Percentiles rank a stretch among this genome's conserved stretches.
phyloP scores from a whole-genome alignment of 2,329 filamentous ascomycete species.

The Aspergillus pseudotamarii region DNA sequence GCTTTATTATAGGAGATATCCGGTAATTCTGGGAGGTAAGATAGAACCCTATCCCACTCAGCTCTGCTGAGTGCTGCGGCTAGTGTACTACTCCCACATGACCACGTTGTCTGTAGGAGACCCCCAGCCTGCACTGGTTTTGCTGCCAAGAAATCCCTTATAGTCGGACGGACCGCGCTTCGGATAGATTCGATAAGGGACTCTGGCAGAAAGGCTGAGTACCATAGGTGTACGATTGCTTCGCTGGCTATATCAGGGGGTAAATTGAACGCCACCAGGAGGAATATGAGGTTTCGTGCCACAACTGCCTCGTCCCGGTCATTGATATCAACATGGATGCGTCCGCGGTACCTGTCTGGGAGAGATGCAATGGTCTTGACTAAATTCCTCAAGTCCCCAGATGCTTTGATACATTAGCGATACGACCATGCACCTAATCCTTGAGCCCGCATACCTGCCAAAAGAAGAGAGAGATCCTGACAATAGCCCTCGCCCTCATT shows the following conservation, averaged over 20 bases:
- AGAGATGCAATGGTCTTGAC: not conserved
- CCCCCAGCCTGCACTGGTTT: not conserved
- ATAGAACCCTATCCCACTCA: not conserved
- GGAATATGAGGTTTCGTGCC: not conserved
- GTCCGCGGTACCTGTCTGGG: not conserved
- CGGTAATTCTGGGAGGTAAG: no score
- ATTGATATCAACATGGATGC: not conserved
- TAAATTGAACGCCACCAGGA: not conserved
- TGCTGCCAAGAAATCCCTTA: not conserved
- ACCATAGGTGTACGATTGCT: not conserved
- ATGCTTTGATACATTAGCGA: not conserved
- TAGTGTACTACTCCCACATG: not conserved
- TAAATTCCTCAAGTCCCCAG: not conserved
- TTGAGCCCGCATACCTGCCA: not conserved
- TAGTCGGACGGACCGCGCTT: not conserved
- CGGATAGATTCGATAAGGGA: not conserved
- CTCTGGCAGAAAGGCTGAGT: not conserved
- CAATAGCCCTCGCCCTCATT: not conserved
- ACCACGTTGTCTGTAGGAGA: not conserved
- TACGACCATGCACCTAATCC: not conserved
- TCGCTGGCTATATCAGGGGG: not conserved
- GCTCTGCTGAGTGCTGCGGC: not conserved
- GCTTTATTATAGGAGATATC: no score
- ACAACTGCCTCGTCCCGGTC: not conserved
- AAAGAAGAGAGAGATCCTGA: not conserved